Evolutionary conservation across 164 flowering plant genomes (phyloP).

Genomic region (Aristolochia californica): DNA sequence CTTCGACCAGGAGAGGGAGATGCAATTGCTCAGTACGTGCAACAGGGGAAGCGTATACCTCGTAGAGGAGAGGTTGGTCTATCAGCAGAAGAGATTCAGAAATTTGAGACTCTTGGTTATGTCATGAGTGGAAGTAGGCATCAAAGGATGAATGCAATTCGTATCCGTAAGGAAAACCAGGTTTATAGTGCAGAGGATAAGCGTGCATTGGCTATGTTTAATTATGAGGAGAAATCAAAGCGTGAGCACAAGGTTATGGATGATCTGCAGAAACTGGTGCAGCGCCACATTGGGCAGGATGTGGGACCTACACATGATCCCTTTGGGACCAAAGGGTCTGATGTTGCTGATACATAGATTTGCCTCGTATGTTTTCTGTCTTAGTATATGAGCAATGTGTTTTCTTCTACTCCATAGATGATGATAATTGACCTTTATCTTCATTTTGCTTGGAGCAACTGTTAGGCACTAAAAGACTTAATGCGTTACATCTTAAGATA

Average conservation of each 20-base stretch:
- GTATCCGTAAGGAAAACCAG: slow-evolving; percentile 98
- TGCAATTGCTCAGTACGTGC: slow-evolving; percentile 97
- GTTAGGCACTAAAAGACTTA: too few species aligned
- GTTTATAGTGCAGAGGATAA: slow-evolving; percentile 94
- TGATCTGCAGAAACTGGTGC: slow-evolving; percentile 87
- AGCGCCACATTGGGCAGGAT: slow-evolving; percentile 91
- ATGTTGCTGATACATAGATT: slow-evolving; percentile 34
- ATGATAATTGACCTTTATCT: too few species aligned
- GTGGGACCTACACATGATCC: slow-evolving; percentile 90
- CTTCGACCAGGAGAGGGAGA: slow-evolving; percentile 97
- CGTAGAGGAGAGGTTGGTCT: slow-evolving; percentile 99
- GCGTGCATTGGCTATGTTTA: slow-evolving; percentile 86
- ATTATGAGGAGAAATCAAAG: slow-evolving; percentile 89
- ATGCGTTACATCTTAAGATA: too few species aligned
- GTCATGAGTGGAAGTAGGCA: slow-evolving; percentile 99
- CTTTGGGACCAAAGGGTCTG: slow-evolving; percentile 49
- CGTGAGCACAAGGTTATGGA: slow-evolving; percentile 96
- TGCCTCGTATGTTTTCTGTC: too few species aligned
- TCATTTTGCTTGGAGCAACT: too few species aligned
- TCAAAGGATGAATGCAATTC: slow-evolving; percentile 97
- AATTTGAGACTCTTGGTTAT: slow-evolving; percentile 54
- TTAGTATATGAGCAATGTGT: too few species aligned
- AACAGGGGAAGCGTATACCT: slow-evolving; percentile 96
- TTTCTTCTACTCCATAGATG: too few species aligned
- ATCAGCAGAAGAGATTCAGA: slow-evolving; percentile 91